Base-by-base conservation (phyloP, 352 stramenopile species). In the Phytophthora pseudosyringae region DNA sequence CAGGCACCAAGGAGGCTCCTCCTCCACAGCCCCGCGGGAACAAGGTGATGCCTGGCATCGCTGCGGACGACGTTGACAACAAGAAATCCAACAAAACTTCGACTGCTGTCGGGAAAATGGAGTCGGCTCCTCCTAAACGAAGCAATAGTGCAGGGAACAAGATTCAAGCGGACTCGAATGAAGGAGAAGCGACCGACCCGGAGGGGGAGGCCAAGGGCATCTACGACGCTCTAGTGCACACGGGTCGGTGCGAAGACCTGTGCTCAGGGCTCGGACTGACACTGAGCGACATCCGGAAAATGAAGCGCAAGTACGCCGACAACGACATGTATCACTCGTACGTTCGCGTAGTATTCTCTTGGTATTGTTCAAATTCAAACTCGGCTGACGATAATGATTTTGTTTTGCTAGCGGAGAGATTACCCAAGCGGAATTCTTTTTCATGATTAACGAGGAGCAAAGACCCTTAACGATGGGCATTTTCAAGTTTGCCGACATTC, bases 241-340 rank as follows among this genome's bases (percentile, higher is more conserved):
- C 83, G 0, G 72, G 72, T 3, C 52, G 64, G 0, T 89, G 79
- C 21, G 83, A 91, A 57, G 67, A 77, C 21, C 26, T 89, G 3
- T 91, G 83, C 48, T 72, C 62, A 5, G 59, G 66, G 0, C 60
- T 90, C 29, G 77, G 79, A 0, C 73, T 90, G 29, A 83, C 75
- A 38, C 67, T 83, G 47, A 63, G 63, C 9, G 71, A 91, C 47
- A 84, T 90, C 44, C 77, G 83, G 10, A 79, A 75, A 50, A 83
- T 91, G 67, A 91, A 91, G 65, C 78, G 74, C 48, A 88, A 86
- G 41, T 89, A 84, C 40, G 75, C 90, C 48, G 73, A 72, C 31
- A 91, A 90, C 73, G 81, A 90, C 59, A 90, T 91, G 81, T 91
- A 86, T 57, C 75, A 82, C 57, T 86, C 75, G 80, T 91, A 80